A percentile compares a stretch with the other conserved stretches of the same genome.
Evolutionary conservation across 768 basidiomycete species (phyloP).

Genomic region (Suillus variegatus): DNA sequence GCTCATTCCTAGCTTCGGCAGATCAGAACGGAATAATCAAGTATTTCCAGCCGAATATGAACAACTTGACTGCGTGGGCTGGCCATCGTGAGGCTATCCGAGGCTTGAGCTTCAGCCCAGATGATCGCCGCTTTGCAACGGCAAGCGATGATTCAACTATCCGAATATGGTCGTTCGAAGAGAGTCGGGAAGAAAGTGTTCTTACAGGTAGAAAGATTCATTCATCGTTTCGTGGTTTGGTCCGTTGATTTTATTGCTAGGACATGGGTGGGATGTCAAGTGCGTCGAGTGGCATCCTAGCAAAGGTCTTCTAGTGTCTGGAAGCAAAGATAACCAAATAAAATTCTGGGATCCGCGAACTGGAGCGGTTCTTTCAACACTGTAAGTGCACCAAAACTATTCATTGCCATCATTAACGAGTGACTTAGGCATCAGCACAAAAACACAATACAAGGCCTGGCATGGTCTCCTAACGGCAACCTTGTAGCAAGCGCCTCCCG

Average conservation of each 20-base stretch:
- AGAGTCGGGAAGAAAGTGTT: constrained; percentile 84
- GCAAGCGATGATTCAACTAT: constrained; percentile 96
- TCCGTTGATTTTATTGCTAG: constrained; percentile 42
- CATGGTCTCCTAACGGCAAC: constrained; percentile 95
- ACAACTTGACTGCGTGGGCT: constrained; percentile 92
- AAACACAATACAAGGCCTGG: constrained; percentile 90
- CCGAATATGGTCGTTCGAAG: constrained; percentile 94
- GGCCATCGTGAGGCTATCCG: constrained; percentile 95
- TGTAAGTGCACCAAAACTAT: constrained; percentile 51
- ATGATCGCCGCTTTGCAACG: constrained; percentile 90
- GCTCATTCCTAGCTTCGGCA: constrained; percentile 89
- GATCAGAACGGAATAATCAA: constrained; percentile 96
- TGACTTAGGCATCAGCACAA: constrained; percentile 86
- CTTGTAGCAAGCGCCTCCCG: constrained; percentile 92
- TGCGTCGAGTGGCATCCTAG: constrained; percentile 99
- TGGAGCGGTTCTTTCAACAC: constrained; percentile 84
- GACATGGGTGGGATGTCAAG: constrained; percentile 99
- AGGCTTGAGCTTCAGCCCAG: constrained; percentile 88
- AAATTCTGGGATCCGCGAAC: constrained; percentile 99
- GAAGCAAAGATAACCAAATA: constrained; percentile 96
- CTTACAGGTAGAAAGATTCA: constrained; percentile 60
- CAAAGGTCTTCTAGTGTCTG: constrained; percentile 92
- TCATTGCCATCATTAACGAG: neutral
- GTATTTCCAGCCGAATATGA: constrained; percentile 99
- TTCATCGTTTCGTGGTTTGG: neutral